These are phyloP conservation scores for Eucalyptus marginata DNA, from an alignment of 345 rosid species.

Conservation along the genomic window DNA sequence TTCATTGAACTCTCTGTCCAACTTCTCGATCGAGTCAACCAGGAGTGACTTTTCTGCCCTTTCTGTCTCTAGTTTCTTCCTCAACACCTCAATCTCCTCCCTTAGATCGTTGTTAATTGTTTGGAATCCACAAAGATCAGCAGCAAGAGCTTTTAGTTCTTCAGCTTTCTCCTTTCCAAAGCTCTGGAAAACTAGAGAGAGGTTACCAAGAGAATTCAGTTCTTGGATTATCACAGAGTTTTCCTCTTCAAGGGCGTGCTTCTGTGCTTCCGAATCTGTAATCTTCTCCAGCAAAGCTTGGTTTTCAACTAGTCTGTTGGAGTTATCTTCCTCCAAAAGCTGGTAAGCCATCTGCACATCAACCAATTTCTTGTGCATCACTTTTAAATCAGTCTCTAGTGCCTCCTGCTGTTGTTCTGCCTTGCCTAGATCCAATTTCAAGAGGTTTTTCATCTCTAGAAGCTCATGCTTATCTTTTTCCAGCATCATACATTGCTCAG, in stretches of 20 bases:
- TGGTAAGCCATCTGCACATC: slow-evolving; percentile 36
- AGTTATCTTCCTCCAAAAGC: slow-evolving; percentile 38
- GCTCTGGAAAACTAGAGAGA: slow-evolving; percentile 39
- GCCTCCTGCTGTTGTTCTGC: slow-evolving; percentile 24
- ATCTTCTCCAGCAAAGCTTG: slow-evolving; percentile 24
- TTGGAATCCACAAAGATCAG: slow-evolving; percentile 20
- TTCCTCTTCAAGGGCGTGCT: slow-evolving; percentile 44
- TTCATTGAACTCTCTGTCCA: slow-evolving; percentile 43
- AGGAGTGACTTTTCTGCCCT: slow-evolving; percentile 32
- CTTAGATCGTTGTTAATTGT: slow-evolving; percentile 22
- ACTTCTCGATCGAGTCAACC: slow-evolving; percentile 29
- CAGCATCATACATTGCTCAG: slow-evolving; percentile 18
- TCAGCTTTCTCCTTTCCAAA: slow-evolving; percentile 41
- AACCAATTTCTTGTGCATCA: slow-evolving; percentile 21
- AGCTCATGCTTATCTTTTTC: slow-evolving; percentile 45
- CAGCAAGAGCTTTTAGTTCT: slow-evolving; percentile 34
- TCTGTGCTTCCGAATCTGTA: slow-evolving; percentile 34
- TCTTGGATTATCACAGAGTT: slow-evolving; percentile 32
- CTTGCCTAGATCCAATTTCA: slow-evolving; percentile 33
- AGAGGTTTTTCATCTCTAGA: slow-evolving; percentile 38
- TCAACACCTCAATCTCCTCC: slow-evolving; percentile 35
- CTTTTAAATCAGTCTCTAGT: slow-evolving; percentile 28
- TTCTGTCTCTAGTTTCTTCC: slow-evolving; percentile 30
- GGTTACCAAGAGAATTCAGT: slow-evolving; percentile 28
- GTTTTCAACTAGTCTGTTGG: slow-evolving; percentile 31